Evolutionary conservation across 768 basidiomycete genomes (phyloP).

Genomic region (Boletellus ananiceps): DNA sequence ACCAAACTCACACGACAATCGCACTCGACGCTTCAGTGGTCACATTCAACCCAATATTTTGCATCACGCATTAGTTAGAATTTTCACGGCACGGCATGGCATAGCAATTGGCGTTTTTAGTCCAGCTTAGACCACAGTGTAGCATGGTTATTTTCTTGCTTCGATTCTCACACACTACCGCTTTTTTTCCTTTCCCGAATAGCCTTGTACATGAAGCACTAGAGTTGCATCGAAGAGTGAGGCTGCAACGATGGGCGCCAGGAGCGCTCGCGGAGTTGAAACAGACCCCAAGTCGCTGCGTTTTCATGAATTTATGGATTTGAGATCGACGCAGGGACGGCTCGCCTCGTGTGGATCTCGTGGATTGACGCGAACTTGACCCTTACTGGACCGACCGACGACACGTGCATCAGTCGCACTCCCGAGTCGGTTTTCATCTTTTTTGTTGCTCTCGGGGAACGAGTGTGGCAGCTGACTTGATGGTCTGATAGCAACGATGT

Average conservation of each 20-base stretch:
- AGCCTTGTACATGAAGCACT: not conserved
- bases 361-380: not conserved
- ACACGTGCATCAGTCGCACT: not conserved
- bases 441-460: no score
- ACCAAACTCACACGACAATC: not conserved
- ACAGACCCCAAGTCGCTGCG: not conserved
- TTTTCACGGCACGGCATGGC: slow-evolving; percentile 12
- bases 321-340: slow-evolving; percentile 6
- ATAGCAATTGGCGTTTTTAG: slow-evolving; percentile 9
- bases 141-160: slow-evolving; percentile 1
- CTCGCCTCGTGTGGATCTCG: not conserved
- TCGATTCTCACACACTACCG: not conserved
- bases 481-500: not conserved
- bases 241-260: not conserved
- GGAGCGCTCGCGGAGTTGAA: slow-evolving; percentile 17
- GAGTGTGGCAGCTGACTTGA: not conserved
- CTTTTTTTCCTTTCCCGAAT: not conserved
- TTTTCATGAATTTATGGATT: not conserved
- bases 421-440: no score
- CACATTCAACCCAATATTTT: not conserved
- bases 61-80: slow-evolving; percentile 12
- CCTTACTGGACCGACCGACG: not conserved
- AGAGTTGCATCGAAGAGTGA: no score
- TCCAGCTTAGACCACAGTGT: not conserved
- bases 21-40: not conserved